phyloP scores from a whole-genome alignment of 2,329 filamentous ascomycete species.

The Knufia petricola region DNA sequence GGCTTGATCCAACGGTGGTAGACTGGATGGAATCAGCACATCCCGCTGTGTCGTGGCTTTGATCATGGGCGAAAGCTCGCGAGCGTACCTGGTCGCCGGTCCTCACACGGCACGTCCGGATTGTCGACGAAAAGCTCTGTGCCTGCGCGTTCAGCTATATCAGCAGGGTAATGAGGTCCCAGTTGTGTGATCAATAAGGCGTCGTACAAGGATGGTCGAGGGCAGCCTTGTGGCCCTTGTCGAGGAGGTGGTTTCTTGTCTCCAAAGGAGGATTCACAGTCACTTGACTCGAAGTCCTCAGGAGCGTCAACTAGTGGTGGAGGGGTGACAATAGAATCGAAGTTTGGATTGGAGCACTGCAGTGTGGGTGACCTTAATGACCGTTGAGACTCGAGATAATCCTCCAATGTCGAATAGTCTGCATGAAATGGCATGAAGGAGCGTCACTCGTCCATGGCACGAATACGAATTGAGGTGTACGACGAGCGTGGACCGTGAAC shows the following conservation, averaged over 20 bases:
- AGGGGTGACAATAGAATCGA: slow-evolving; percentile 1
- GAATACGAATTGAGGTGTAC: neutral
- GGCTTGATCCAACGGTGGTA: neutral
- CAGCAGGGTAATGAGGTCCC: slow-evolving; percentile 8
- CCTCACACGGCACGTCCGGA: slow-evolving; percentile 4
- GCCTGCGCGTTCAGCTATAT: slow-evolving; percentile 5
- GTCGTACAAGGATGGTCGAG: slow-evolving; percentile 7
- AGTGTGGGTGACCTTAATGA: slow-evolving; percentile 7
- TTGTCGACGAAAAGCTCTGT: neutral
- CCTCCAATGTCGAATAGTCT: slow-evolving; percentile 9
- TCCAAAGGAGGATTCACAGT: neutral
- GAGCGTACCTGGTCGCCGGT: neutral
- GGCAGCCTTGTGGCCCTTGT: neutral
- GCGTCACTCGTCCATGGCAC: slow-evolving; percentile 7
- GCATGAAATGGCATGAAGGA: slow-evolving; percentile 4
- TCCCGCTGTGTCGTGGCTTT: neutral
- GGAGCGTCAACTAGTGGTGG: slow-evolving; percentile 8
- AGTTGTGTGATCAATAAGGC: slow-evolving; percentile 2
- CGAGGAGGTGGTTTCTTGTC: neutral
- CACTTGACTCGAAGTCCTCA: slow-evolving; percentile 3
- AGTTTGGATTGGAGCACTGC: slow-evolving; percentile 3
- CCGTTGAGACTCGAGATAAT: slow-evolving; percentile 3
- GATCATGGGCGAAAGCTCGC: slow-evolving; percentile 2
- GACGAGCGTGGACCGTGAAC: neutral
- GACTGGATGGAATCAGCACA: neutral